Conservation (phyloP, 495 filamentous ascomycete species). For the Penicillium longicatenatum region DNA sequence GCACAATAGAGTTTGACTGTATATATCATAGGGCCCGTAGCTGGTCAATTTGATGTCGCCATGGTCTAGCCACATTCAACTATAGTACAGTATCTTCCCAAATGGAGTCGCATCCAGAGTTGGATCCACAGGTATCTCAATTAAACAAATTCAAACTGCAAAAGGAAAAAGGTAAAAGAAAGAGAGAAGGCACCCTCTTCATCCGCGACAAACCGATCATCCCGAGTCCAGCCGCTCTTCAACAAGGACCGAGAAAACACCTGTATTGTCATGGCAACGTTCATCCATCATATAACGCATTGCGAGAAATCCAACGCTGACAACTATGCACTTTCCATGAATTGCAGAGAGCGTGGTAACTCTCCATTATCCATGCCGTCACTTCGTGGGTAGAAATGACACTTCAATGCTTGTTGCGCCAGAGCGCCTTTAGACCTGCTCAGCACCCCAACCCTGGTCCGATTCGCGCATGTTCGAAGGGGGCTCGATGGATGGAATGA, state of each 20-base stretch:
- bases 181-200: not conserved
- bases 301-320: slow-evolving; percentile 6
- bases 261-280: not conserved
- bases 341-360: not conserved
- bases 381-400: not conserved
- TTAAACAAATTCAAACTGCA: not conserved
- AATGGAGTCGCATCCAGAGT: slow-evolving; percentile 6
- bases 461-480: slow-evolving; percentile 96
- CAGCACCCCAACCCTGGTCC: slow-evolving; percentile 87
- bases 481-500: slow-evolving; percentile 93
- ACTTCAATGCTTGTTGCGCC: not conserved
- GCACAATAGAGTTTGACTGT: not conserved
- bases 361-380: not conserved
- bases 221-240: not conserved
- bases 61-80: slow-evolving; percentile 9
- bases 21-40: not conserved
- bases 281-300: slow-evolving; percentile 8
- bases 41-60: slow-evolving; percentile 15
- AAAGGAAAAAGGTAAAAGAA: not conserved
- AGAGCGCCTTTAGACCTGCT: slow-evolving; percentile 67
- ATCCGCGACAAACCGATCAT: slow-evolving; percentile 1
- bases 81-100: slow-evolving; percentile 22
- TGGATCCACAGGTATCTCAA: slow-evolving; percentile 11
- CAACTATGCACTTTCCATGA: slow-evolving; percentile 4
- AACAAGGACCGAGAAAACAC: slow-evolving; percentile 1